Base-by-base conservation (phyloP, 2,329 filamentous ascomycete species). In the Coniochaeta ligniaria region DNA sequence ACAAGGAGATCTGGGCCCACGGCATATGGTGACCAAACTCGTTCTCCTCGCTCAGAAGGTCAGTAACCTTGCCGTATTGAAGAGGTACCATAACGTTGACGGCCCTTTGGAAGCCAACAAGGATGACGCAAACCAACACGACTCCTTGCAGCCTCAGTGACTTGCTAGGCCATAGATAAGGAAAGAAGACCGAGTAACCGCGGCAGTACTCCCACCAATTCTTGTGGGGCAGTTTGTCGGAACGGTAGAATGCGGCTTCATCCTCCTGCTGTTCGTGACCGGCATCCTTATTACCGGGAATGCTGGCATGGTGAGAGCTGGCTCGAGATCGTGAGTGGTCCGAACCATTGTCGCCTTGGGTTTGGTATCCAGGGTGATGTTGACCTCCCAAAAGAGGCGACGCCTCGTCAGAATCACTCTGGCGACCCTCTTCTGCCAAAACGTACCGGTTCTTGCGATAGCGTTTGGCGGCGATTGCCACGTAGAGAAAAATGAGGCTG, bases 141-240 rank as follows among this genome's bases (percentile, higher is more conserved):
- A 93, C 83, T 26, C 92, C 65, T 76, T 97, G 89, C 60, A 99
- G 80, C 64, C 80, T 83, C 6, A 71, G 50, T 41, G 91, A 87
- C 70, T 94, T 94, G 68, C 87, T 89, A 0, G 95, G 95, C 95
- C 95, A 99, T 61, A 98, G 84, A 71, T 98, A 99, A 0, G 93
- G 94, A 72, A 98, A 96, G 75, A 99, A 96, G 58, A 97, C 80
- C 14, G 89, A 90, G 74, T 98, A 99, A 54, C 94, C 92, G 64
- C 89, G 87, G 63, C 97, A 79, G 73, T 99, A 99, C 71, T 98
- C 93, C 86, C 90, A 96, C 95, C 95, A 99, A 59, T 88, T 95
- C 66, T 90, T 92, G 66, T 90, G 90, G 2, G 92, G 93, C 9
- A 92, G 84, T 65, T 91, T 94, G 41, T 89, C 89, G 1, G 93